Evolutionary conservation across 2,329 filamentous ascomycete species (phyloP).

Genomic region (Sporothrix curviconia): DNA sequence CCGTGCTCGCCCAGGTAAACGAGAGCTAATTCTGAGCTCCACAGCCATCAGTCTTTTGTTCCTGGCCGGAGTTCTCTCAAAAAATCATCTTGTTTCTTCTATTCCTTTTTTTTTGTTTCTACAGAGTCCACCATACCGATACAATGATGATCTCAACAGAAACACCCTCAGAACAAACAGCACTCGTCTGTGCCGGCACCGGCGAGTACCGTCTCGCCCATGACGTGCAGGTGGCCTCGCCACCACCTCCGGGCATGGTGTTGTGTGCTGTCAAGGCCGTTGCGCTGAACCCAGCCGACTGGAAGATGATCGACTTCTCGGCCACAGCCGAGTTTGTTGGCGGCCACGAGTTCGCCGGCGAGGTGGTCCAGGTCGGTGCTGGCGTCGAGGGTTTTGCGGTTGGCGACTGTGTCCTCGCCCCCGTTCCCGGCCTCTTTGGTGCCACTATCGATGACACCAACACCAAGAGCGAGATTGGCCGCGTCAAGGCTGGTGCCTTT

Average conservation of each 20-base stretch:
- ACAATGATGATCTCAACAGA: neutral
- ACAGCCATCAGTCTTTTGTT: no score
- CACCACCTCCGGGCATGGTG: conserved; percentile 8
- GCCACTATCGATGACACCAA: conserved; percentile 1
- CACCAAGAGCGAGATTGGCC: neutral
- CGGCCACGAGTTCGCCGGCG: conserved; percentile 27
- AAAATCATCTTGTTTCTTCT: no score
- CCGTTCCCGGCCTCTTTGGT: conserved; percentile 12
- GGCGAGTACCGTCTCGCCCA: conserved; percentile 12
- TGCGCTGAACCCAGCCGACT: conserved; percentile 28
- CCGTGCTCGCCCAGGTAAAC: no score
- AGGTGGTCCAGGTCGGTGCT: conserved; percentile 22
- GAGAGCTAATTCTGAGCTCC: no score
- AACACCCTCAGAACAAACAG: conserved; percentile 3
- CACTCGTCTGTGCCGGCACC: conserved; percentile 11
- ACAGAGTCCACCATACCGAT: neutral
- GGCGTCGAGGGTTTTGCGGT: conserved; percentile 10
- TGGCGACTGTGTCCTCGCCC: conserved; percentile 20
- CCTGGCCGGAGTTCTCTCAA: no score
- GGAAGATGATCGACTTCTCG: conserved; percentile 25
- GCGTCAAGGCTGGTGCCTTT: conserved; percentile 21
- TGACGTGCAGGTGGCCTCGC: conserved; percentile 6
- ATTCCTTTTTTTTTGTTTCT: no score
- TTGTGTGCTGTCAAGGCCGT: conserved; percentile 20
- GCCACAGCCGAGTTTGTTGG: conserved; percentile 20